These are phyloP conservation scores for Rosellinia necatrix DNA, from an alignment of 2,329 filamentous ascomycete genomes.

Conservation along the genomic window DNA sequence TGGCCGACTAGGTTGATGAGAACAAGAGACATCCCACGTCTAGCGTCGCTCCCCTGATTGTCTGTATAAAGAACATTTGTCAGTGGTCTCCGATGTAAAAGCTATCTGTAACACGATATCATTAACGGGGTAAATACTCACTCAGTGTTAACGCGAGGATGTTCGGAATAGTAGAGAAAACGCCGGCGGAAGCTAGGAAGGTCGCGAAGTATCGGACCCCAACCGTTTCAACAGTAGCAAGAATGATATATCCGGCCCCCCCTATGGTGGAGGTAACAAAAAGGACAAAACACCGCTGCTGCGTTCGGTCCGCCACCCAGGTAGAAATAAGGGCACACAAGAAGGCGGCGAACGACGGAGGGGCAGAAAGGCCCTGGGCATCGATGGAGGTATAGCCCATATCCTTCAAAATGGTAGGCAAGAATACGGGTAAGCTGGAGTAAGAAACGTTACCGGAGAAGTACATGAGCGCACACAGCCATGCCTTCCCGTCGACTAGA, in stretches of 20 bases:
- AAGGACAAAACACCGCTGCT: constrained; percentile 36
- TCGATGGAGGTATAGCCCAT: constrained; percentile 62
- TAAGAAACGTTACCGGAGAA: constrained; percentile 88
- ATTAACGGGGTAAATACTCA: constrained; percentile 22
- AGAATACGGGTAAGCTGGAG: constrained; percentile 82
- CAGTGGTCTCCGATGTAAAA: not conserved
- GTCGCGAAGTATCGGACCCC: constrained; percentile 52
- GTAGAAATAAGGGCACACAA: constrained; percentile 34
- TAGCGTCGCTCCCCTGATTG: constrained; percentile 37
- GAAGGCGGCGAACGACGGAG: constrained; percentile 36
- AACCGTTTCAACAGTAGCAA: constrained; percentile 40
- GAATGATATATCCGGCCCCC: constrained; percentile 36
- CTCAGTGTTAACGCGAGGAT: constrained; percentile 35
- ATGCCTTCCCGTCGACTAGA: constrained; percentile 68
- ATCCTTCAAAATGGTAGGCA: constrained; percentile 77
- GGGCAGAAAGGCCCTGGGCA: constrained; percentile 36
- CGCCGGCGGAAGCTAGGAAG: constrained; percentile 50
- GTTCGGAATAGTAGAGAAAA: constrained; percentile 40
- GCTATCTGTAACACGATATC: not conserved
- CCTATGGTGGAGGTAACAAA: constrained; percentile 30
- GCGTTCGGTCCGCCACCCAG: constrained; percentile 36
- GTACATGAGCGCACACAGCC: constrained; percentile 80
- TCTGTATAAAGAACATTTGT: constrained; percentile 23
- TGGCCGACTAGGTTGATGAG: constrained; percentile 38
- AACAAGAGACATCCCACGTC: constrained; percentile 36